Base-by-base conservation (phyloP, 2,329 filamentous ascomycete genomes). In the Fusarium albidum region DNA sequence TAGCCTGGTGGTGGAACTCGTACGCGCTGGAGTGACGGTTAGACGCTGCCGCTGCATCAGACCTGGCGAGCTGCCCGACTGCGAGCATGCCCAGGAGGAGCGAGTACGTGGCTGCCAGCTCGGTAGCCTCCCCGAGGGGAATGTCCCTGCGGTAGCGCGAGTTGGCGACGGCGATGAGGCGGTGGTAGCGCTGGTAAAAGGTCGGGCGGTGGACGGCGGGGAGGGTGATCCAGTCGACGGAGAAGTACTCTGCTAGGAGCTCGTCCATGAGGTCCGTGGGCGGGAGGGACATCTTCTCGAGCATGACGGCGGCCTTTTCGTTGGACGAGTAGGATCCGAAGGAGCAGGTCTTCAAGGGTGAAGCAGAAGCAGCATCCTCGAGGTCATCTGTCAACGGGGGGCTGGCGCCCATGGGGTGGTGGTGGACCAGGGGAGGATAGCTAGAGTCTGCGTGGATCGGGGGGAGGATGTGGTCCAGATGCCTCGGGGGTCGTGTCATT, bases 311-410 rank as follows among this genome's bases (percentile, higher is more conserved):
- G 6, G 65, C 65, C 43, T 58, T 63, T 41, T 52, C 39, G n/a
- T 68, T 63, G 28, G 65, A 68, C n/a, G 65, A 68, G 37, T 68
- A 68, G 8, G 65, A 68, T 9, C 65, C 65, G 14, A 68, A 68
- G 2, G 64, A 65, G 0, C 65, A 64, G n/a, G 58, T 45, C 49
- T 62, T 63, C 52, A 52, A 39, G 1, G 52, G 50, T 2, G 55
- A 39, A 7, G 46, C 46, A 26, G 52, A 49, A 3, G 55, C 37
- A 7, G 46, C 46, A 26, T 68, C 66, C 45, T 68, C 65, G 8
- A 68, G 61, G 38, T 68, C 66, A 34, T 67, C 65, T 6, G 66
- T 68, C 25, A 68, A 38, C 3, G 65, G 65, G 14, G 65, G 65
- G 26, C 65, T 68, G 17, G 64, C 57, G 4, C 54, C 64, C 64